A percentile compares a stretch with the other conserved stretches of the same genome.
These are phyloP conservation scores for Colletotrichum zoysiae DNA, from an alignment of 2,329 filamentous ascomycete species.

Conservation along the genomic window DNA sequence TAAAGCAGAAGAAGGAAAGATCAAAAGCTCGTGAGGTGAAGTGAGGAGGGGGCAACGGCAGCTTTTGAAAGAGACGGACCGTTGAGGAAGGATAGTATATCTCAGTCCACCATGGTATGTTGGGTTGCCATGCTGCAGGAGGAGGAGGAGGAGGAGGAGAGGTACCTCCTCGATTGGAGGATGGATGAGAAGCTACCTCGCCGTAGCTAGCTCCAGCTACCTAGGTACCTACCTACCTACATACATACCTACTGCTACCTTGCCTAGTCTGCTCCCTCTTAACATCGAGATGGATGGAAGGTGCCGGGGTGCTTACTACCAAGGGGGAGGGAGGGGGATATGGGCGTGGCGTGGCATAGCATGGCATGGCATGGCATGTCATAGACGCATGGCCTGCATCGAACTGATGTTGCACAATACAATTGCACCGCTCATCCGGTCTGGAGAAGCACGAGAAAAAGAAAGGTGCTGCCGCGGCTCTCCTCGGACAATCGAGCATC, in stretches of 20 bases:
- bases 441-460: not conserved
- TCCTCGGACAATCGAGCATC: not conserved
- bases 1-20: slow-evolving; percentile 24
- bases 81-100: slow-evolving; percentile 9
- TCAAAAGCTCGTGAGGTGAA: not conserved
- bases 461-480: not conserved
- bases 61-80: slow-evolving; percentile 33
- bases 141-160: not conserved
- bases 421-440: slow-evolving; percentile 12
- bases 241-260: too few species aligned
- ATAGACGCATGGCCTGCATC: slow-evolving; percentile 9
- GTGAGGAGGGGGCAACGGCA: slow-evolving; percentile 15
- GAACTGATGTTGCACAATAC: slow-evolving; percentile 22
- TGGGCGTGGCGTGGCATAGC: not conserved
- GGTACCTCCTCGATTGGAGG: slow-evolving; percentile 15
- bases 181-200: slow-evolving; percentile 18
- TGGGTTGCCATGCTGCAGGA: slow-evolving; percentile 14
- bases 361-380: not conserved
- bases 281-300: slow-evolving; percentile 9
- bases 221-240: too few species aligned
- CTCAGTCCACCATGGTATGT: slow-evolving; percentile 24
- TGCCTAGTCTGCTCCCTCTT: not conserved
- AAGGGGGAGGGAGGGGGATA: not conserved
- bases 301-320: not conserved
- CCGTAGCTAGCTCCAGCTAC: not conserved